These are phyloP conservation scores for Vitis hybrid DNA, from an alignment of 177 flowering plant species.

Conservation along the genomic window DNA sequence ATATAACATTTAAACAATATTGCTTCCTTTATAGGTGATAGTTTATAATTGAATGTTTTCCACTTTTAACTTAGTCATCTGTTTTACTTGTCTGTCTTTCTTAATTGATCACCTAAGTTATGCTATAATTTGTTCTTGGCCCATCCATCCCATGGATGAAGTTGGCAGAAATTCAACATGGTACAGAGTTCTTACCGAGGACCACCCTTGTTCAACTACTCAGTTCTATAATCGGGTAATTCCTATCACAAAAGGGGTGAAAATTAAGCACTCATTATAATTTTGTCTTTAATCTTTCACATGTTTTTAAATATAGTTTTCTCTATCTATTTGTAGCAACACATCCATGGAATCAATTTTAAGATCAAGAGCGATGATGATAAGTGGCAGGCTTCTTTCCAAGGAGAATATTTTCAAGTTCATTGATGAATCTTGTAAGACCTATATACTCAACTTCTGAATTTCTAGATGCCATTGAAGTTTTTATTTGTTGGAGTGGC, in stretches of 20 bases:
- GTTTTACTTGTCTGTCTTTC: not conserved
- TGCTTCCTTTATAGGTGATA: constrained; percentile 2
- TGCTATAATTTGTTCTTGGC: constrained; percentile 2
- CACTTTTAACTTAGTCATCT: not conserved
- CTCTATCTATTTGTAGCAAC: constrained; percentile 35
- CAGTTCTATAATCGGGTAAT: constrained; percentile 68
- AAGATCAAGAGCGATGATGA: constrained; percentile 85
- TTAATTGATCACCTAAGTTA: not conserved
- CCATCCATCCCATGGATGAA: constrained; percentile 29
- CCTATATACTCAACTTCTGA: not conserved
- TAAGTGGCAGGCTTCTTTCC: constrained; percentile 81
- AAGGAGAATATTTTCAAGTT: constrained; percentile 44
- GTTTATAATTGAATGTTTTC: not conserved
- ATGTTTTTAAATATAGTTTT: not conserved
- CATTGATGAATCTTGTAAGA: constrained; percentile 62
- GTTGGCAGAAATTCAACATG: constrained; percentile 74
- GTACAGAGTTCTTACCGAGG: constrained; percentile 58
- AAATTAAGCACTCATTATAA: not conserved
- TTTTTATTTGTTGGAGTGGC: not conserved
- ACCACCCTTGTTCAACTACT: constrained; percentile 63
- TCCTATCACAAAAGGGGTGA: not conserved
- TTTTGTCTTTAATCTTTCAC: not conserved
- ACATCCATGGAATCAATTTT: constrained; percentile 54
- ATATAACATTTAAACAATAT: too few species aligned
- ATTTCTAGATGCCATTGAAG: not conserved